Evolutionary conservation across 495 filamentous ascomycete genomes (phyloP), one percentile per base, ranked within the genome.

Genomic region (Lasiosphaeriaceae sp.): DNA sequence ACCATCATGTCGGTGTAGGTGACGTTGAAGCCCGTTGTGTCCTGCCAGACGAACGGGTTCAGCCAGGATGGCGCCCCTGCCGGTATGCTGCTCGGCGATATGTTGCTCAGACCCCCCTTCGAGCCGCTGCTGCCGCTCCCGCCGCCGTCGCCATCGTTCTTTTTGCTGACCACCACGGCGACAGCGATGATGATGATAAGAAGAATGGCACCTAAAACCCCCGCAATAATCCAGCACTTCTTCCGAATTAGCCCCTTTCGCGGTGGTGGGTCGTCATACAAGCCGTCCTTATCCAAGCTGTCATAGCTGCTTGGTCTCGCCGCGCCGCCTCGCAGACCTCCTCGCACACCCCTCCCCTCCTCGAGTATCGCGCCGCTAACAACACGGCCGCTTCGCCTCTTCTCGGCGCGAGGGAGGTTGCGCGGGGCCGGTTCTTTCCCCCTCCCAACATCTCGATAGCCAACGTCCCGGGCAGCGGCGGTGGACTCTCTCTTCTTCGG

Each of bases 1-100:
- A 97, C 86, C 0, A 84, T 92, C 35, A 80, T 84, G 62, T 85
- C 82, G 0, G 95, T 99, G 66, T 93, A 99, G 0, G 95, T 97
- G 53, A 95, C 75, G 66, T 99, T 99, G 71, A 97, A 96, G 63
- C 90, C 92, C 2, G 77, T 82, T 2, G 93, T 97, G 60, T 96
- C 89, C 49, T 88, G 88, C 95, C 95, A 99, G 12, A 87, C 86
- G 58, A 90, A 96, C 0, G 95, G 95, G 70, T 99, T 94, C 16
- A 96, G 75, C 57, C 87, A 83, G 0, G 88, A 88, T 0, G 90
- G 91, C 66, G 86, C 83, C 22, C 84, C 75, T 11, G 74, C 69
- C 3, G 91, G 91, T 47, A 95, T 87, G 60, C 75, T 80, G 56
- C 77, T 75, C 43, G 80, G 74, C 41, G 80, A 80, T 21, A 92